Evolutionary conservation across 352 stramenopile species (phyloP).

Genomic region (Phytopythium delawarense): DNA sequence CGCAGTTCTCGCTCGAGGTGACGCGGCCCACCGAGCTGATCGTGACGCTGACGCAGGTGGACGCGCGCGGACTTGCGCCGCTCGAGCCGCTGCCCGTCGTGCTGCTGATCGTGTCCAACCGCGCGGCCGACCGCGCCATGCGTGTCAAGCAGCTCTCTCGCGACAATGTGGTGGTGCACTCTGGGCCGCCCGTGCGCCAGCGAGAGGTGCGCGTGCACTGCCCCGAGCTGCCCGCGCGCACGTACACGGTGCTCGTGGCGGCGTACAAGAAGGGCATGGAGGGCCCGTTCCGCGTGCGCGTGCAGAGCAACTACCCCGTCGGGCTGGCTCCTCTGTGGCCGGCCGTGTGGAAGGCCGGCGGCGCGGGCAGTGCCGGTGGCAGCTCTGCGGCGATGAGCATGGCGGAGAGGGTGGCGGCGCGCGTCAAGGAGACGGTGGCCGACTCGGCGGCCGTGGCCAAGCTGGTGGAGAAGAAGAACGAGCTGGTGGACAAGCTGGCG

Average conservation of each 20-base stretch:
- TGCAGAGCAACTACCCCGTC: constrained; percentile 87
- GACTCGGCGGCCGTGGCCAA: constrained; percentile 53
- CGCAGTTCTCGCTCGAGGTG: constrained; percentile 81
- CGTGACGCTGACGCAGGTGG: constrained; percentile 83
- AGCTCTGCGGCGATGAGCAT: constrained; percentile 28
- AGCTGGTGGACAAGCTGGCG: constrained; percentile 59
- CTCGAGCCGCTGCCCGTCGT: constrained; percentile 64
- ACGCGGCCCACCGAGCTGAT: constrained; percentile 78
- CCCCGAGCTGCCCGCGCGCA: constrained; percentile 54
- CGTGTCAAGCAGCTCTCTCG: constrained; percentile 58
- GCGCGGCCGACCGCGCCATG: constrained; percentile 43
- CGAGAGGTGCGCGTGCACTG: constrained; percentile 81
- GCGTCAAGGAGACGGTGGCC: constrained; percentile 56
- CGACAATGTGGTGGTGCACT: constrained; percentile 77
- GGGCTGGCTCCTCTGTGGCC: constrained; percentile 77
- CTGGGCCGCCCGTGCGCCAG: constrained; percentile 58
- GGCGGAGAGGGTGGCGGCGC: constrained; percentile 57
- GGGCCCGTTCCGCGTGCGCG: constrained; percentile 80
- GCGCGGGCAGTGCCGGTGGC: constrained; percentile 30
- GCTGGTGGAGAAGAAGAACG: constrained; percentile 70
- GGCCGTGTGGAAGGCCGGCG: constrained; percentile 61
- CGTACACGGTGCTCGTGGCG: constrained; percentile 87
- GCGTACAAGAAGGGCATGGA: constrained; percentile 90
- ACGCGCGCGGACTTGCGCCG: constrained; percentile 51
- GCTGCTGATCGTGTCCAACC: constrained; percentile 64